Conservation (phyloP, 2,329 filamentous ascomycete species). For the Elsinoe fawcettii region DNA sequence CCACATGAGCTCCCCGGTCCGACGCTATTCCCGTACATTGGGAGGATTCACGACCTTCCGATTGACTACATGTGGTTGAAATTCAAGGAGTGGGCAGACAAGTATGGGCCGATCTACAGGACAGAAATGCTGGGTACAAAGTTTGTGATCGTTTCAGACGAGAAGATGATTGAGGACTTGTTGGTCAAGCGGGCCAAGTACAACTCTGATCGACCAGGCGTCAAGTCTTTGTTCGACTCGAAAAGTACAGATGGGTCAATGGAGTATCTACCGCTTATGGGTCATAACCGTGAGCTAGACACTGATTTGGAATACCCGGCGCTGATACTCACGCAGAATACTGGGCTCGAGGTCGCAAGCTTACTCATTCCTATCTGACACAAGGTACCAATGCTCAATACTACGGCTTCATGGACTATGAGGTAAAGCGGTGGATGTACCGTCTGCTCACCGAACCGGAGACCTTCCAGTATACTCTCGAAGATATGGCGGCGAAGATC, state of each 20-base stretch:
- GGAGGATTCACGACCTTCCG: constrained; percentile 41
- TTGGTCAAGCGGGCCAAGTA: constrained; percentile 45
- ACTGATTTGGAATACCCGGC: no score
- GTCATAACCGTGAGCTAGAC: constrained; percentile 48
- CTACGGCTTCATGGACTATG: constrained; percentile 44
- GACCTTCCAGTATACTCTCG: constrained; percentile 43
- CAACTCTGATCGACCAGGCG: constrained; percentile 46
- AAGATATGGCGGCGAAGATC: constrained; percentile 51
- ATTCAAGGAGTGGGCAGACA: constrained; percentile 36
- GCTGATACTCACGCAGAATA: constrained; percentile 35
- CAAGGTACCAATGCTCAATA: constrained; percentile 39
- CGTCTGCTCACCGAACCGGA: constrained; percentile 44
- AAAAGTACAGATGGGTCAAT: constrained; percentile 49
- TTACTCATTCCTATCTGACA: constrained; percentile 46
- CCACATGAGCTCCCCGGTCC: constrained; percentile 36
- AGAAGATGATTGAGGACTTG: constrained; percentile 47
- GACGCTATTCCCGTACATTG: constrained; percentile 30
- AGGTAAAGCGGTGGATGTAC: constrained; percentile 48
- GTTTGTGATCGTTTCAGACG: constrained; percentile 45
- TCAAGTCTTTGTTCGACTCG: constrained; percentile 46
- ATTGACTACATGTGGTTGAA: constrained; percentile 48
- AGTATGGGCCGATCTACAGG: constrained; percentile 29
- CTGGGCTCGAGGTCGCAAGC: constrained; percentile 48
- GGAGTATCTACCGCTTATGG: constrained; percentile 51
- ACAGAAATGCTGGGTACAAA: constrained; percentile 34